phyloP scores from a whole-genome alignment of 345 rosid genomes.

The Citrus medica region DNA sequence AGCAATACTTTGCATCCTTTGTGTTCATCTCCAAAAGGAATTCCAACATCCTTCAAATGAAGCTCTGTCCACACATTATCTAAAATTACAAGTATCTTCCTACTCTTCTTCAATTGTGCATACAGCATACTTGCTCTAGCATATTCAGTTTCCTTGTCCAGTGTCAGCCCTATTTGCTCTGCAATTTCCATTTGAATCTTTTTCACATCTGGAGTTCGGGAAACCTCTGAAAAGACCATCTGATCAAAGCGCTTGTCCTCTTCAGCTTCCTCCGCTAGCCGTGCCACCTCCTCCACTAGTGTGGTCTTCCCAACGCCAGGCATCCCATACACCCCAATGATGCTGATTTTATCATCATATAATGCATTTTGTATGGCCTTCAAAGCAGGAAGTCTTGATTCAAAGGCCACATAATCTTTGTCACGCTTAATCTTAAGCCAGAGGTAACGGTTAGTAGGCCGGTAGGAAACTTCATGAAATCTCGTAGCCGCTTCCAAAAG shows the following conservation, averaged over 20 bases:
- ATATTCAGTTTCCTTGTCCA: not conserved
- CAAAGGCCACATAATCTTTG: slow-evolving; percentile 5
- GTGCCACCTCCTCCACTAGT: not conserved
- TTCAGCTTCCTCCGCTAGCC: not conserved
- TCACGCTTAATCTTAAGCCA: not conserved
- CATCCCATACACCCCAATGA: slow-evolving; percentile 12
- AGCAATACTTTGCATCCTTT: too few relatives aligned
- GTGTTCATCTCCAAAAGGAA: not conserved
- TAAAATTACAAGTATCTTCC: not conserved
- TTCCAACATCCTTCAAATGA: not conserved
- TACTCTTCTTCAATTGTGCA: not conserved
- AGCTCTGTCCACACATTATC: not conserved
- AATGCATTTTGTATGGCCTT: not conserved
- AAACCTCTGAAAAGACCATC: not conserved
- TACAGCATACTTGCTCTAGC: not conserved
- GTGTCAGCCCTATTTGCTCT: not conserved
- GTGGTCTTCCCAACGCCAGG: slow-evolving; percentile 18
- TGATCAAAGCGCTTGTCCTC: not conserved
- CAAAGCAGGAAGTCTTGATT: slow-evolving; percentile 12
- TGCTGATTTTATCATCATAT: slow-evolving; percentile 1
- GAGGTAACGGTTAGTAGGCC: not conserved
- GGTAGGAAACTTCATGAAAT: slow-evolving; percentile 1
- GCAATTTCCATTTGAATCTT: slow-evolving; percentile 2
- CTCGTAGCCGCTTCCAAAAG: not conserved
- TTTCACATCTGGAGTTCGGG: not conserved